Conservation (phyloP, 176 grass and related monocot genomes). For the Ensete glaucum region DNA sequence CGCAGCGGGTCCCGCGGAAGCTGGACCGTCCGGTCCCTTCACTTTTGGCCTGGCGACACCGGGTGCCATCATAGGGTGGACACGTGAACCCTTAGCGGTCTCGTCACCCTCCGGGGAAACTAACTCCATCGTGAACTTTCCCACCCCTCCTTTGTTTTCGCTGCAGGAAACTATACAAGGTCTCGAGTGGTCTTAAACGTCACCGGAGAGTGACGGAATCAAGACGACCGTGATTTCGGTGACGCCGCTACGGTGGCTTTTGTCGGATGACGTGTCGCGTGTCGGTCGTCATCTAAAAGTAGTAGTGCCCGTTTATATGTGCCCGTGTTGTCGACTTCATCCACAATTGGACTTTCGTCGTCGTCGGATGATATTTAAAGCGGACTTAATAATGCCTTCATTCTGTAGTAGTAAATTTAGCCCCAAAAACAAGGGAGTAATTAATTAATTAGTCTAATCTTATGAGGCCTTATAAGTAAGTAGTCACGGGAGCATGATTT, state of each 20-base stretch:
- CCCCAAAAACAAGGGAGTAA: too few species aligned
- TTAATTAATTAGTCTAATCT: too few species aligned
- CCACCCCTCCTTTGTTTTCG: too few species aligned
- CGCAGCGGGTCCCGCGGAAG: not conserved
- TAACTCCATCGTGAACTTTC: too few species aligned
- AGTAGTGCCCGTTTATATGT: too few species aligned
- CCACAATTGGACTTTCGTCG: not conserved
- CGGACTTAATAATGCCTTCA: too few species aligned
- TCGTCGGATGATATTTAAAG: too few species aligned
- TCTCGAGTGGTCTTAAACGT: not conserved
- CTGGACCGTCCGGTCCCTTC: not conserved
- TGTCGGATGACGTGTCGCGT: not conserved
- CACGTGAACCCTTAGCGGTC: not conserved
- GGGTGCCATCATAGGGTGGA: not conserved
- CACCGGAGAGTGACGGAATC: not conserved
- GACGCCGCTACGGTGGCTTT: not conserved
- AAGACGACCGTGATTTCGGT: not conserved
- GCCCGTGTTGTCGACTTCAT: not conserved
- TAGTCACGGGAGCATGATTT: too few species aligned
- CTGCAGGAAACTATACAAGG: too few species aligned
- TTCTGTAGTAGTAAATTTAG: too few species aligned
- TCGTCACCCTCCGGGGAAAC: not conserved
- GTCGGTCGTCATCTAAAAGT: not conserved
- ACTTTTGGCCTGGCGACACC: not conserved
- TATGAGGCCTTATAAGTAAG: too few species aligned